Percentiles rank a stretch among this genome's conserved stretches.
phyloP scores from a whole-genome alignment of 2,329 filamentous ascomycete genomes.

The Phyllosticta paracitricarpa region DNA sequence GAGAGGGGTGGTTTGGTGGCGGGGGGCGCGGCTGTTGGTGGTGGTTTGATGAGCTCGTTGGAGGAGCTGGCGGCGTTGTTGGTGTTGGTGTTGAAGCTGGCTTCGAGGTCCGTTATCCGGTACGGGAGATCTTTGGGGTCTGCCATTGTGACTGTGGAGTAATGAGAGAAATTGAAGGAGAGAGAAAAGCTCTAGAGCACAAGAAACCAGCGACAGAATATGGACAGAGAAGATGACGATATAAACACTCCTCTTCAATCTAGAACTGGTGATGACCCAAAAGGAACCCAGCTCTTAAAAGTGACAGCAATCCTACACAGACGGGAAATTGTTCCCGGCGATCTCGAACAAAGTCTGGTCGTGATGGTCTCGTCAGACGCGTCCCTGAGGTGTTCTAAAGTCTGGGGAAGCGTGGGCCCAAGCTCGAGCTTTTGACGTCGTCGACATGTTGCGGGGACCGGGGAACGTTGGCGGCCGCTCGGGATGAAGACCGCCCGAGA shows the following conservation, averaged over 20 bases:
- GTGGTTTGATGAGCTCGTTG: conserved; percentile 19
- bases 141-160: background rate
- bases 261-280: background rate
- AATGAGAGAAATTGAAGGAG: background rate
- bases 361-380: background rate
- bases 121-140: conserved; percentile 4
- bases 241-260: too few species aligned
- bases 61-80: conserved; percentile 11
- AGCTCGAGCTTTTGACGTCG: background rate
- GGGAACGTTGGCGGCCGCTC: background rate
- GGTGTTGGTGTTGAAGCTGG: conserved; percentile 14
- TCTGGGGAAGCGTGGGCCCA: background rate
- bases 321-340: background rate
- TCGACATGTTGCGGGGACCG: background rate
- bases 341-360: background rate
- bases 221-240: too few species aligned
- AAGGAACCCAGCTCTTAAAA: background rate
- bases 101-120: conserved; percentile 6
- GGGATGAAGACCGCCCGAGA: background rate
- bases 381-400: background rate
- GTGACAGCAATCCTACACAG: background rate
- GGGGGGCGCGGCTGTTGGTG: conserved; percentile 19
- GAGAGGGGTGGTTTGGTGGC: conserved; percentile 35
- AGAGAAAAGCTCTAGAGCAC: background rate
- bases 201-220: background rate